Percentiles rank a stretch among this genome's conserved stretches.
Evolutionary conservation across 1,284 basidiomycete genomes (phyloP).

Genomic region (Moesziomyces aphidis): DNA sequence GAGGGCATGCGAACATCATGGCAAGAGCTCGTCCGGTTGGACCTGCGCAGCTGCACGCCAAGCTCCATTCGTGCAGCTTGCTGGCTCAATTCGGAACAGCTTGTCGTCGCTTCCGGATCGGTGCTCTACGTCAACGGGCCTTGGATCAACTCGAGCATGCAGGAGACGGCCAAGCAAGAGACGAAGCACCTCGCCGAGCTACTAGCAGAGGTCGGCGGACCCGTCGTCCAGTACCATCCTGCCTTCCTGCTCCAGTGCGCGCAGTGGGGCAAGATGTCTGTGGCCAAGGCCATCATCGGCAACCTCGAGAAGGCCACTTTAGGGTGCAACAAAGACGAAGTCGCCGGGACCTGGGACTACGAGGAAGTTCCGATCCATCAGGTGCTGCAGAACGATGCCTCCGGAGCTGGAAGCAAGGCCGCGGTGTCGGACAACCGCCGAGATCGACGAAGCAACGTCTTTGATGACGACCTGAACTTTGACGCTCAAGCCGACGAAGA

Average conservation of each 20-base stretch:
- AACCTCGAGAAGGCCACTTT: conserved; percentile 27
- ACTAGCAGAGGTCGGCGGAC: conserved; percentile 28
- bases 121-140: conserved; percentile 39
- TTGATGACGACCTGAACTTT: conserved; percentile 21
- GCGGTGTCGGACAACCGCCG: neutral
- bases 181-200: conserved; percentile 33
- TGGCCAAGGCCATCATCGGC: conserved; percentile 37
- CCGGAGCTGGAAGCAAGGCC: neutral
- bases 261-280: conserved; percentile 34
- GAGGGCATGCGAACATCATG: conserved; percentile 5
- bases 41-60: conserved; percentile 25
- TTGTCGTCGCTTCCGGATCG: conserved; percentile 38
- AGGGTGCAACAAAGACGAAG: conserved; percentile 16
- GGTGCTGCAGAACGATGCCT: conserved; percentile 11
- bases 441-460: conserved; percentile 13
- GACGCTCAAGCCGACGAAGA: conserved; percentile 4
- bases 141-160: conserved; percentile 4
- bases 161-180: neutral
- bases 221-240: conserved; percentile 49
- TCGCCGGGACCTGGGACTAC: conserved; percentile 32
- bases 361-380: conserved; percentile 20
- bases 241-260: conserved; percentile 45
- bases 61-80: conserved; percentile 32
- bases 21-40: conserved; percentile 18
- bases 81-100: conserved; percentile 31